Percentiles rank a stretch among this genome's conserved stretches.
Evolutionary conservation across 176 grass and related monocot species (phyloP).

Genomic region (Puya raimondii): DNA sequence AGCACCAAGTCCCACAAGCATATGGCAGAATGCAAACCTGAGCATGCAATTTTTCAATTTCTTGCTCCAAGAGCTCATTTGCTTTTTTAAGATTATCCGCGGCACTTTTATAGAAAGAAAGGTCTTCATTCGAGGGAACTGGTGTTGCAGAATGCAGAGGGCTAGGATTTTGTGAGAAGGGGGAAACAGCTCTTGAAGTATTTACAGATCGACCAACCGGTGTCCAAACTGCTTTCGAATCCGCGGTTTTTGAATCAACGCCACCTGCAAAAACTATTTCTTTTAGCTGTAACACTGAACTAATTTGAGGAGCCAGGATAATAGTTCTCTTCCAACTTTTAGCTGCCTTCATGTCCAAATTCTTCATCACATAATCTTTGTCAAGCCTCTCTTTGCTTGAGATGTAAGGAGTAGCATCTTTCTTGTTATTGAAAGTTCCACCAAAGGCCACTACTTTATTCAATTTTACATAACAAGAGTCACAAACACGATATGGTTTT

Average conservation of each 20-base stretch:
- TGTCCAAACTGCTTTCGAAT: constrained; percentile 48
- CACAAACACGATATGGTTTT: constrained; percentile 93
- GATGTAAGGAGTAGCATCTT: constrained; percentile 33
- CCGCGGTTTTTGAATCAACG: constrained; percentile 47
- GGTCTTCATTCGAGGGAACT: constrained; percentile 64
- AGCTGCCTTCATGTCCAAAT: constrained; percentile 10
- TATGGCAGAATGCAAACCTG: constrained; percentile 40
- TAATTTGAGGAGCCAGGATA: constrained; percentile 49
- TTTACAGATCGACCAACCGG: constrained; percentile 54
- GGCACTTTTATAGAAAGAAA: constrained; percentile 54
- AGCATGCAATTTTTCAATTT: constrained; percentile 64
- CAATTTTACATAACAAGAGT: constrained; percentile 88
- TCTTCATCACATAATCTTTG: constrained; percentile 27
- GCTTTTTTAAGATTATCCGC: constrained; percentile 69
- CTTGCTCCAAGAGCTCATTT: constrained; percentile 74
- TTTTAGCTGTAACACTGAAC: constrained; percentile 69
- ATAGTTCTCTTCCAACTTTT: constrained; percentile 11
- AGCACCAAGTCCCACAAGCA: no score
- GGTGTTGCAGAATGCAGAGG: constrained; percentile 82
- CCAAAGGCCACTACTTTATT: constrained; percentile 47
- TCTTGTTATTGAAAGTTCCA: constrained; percentile 47
- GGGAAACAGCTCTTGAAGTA: constrained; percentile 83
- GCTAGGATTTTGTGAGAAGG: constrained; percentile 74
- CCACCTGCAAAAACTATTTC: constrained; percentile 64
- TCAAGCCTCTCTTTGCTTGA: constrained; percentile 29